Base-by-base conservation (phyloP, 2,329 filamentous ascomycete genomes). In the Rutstroemia sp. region DNA sequence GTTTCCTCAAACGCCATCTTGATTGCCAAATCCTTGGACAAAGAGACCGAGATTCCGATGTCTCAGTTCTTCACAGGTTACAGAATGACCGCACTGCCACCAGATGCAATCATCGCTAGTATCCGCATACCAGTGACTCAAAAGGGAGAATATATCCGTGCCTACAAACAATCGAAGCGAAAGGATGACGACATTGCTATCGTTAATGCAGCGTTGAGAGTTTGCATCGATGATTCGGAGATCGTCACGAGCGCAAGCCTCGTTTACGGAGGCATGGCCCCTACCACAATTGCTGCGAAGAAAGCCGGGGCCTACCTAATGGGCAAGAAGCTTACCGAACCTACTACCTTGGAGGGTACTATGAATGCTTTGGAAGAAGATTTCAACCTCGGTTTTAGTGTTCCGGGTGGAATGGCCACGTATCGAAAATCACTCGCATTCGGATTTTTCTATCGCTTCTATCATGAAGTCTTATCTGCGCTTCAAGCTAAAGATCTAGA, bases 101-200 rank as follows among this genome's bases (percentile, higher is more conserved):
- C 82, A 21, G 85, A 96, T 68, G 89, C 89, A 1, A 82, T 97
- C 60, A 92, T 99, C 58, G 84, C 90, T 1, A 86, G 86, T 44
- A 86, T 99, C 60, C 83, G 87, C n/a, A 89, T 99, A 46, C 94
- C 94, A 0, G 74, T 88, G 2, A 87, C 88, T 0, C 79, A 84
- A 53, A 87, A 86, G 65, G 86, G 88, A 3, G 94, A 97, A 69
- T 90, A 86, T 68, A 87, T 96, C 69, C 82, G 88, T 45, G 86
- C 92, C 1, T 97, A 96, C 73, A 99, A 99, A 73, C 92, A 97
- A 70, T 84, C 94, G 0, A 99, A 99, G 76, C 78, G 94, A 63
- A 97, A 97, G 69, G 94, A 99, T 65, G 94, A 99, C 66, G 94
- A 99, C 68, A 97, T 99, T 68, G 94, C 94, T 2, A 97, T 99